Evolutionary conservation across 352 stramenopile species (phyloP).

Genomic region (Hyaloperonospora arabidopsidis): DNA sequence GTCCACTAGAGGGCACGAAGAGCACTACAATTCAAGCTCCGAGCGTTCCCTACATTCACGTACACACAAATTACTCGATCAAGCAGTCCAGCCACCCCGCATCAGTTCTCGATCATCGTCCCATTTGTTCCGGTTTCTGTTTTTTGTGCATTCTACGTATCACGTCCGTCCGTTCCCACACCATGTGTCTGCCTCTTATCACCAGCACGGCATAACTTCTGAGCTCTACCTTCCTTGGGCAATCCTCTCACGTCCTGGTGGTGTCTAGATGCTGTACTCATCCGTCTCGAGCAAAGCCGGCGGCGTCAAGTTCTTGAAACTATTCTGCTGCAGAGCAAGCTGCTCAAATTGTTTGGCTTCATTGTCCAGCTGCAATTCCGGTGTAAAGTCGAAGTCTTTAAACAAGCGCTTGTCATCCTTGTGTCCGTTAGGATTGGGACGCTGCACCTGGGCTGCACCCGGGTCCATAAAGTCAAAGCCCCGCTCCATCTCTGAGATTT

Average conservation of each 20-base stretch:
- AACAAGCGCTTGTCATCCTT: constrained; percentile 76
- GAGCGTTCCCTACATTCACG: constrained; percentile 20
- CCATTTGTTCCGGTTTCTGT: constrained; percentile 4
- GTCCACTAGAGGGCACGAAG: constrained; percentile 16
- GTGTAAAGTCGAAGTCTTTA: constrained; percentile 83
- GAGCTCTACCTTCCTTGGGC: constrained; percentile 24
- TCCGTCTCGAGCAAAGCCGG: constrained; percentile 65
- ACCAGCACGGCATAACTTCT: no score
- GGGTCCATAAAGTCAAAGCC: constrained; percentile 60
- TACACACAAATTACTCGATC: constrained; percentile 26
- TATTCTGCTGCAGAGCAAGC: constrained; percentile 72
- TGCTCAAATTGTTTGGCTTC: constrained; percentile 84
- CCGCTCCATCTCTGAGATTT: constrained; percentile 82
- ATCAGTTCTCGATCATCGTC: constrained; percentile 9
- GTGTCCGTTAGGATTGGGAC: constrained; percentile 38
- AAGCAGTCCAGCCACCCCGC: constrained; percentile 19
- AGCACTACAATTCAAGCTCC: constrained; percentile 12
- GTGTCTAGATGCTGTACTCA: constrained; percentile 74
- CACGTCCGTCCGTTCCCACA: constrained; percentile 4
- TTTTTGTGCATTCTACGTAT: constrained; percentile 3
- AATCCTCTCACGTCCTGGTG: constrained; percentile 7
- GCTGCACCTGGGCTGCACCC: constrained; percentile 55
- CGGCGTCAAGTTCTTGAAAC: constrained; percentile 70
- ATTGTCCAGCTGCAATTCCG: constrained; percentile 68
- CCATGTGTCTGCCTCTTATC: constrained; percentile 1